Percentiles rank a stretch among this genome's conserved stretches.
Conservation (phyloP, 2,329 filamentous ascomycete species). For the Penicillium sp. region DNA sequence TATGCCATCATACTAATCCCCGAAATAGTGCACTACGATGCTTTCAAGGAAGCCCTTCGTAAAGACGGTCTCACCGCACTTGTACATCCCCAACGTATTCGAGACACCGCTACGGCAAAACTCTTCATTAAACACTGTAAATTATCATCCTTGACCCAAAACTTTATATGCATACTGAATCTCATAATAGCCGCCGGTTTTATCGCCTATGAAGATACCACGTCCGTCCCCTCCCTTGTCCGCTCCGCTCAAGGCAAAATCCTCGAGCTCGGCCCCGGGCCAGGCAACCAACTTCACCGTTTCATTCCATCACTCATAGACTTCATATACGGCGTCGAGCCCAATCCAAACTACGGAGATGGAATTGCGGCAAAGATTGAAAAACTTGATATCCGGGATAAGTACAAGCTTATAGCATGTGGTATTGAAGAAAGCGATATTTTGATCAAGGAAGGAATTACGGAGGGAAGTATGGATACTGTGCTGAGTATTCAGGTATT, state of each 20-base stretch:
- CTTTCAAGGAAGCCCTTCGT: slow-evolving; percentile 20
- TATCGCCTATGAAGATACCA: slow-evolving; percentile 41
- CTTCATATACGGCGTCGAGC: slow-evolving; percentile 48
- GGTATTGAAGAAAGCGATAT: slow-evolving; percentile 47
- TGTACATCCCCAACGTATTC: slow-evolving; percentile 13
- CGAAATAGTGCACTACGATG: slow-evolving; percentile 23
- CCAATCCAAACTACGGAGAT: slow-evolving; percentile 41
- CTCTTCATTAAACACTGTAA: slow-evolving; percentile 24
- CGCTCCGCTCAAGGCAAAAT: slow-evolving; percentile 39
- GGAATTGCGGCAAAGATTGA: slow-evolving; percentile 36
- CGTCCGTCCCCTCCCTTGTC: slow-evolving; percentile 36
- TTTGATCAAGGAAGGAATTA: slow-evolving; percentile 43
- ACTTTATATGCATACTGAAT: background rate
- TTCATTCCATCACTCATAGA: slow-evolving; percentile 39
- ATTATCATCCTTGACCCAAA: background rate
- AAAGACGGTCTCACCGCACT: slow-evolving; percentile 21
- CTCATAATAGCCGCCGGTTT: slow-evolving; percentile 28
- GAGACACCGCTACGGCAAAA: slow-evolving; percentile 24
- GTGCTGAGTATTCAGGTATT: slow-evolving; percentile 51
- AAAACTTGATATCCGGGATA: slow-evolving; percentile 36
- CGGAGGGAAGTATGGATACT: slow-evolving; percentile 40
- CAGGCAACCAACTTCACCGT: slow-evolving; percentile 50
- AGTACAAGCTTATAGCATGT: slow-evolving; percentile 44
- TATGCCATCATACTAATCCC: slow-evolving; percentile 3
- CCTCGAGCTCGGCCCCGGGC: slow-evolving; percentile 52